Evolutionary conservation across 2,329 filamentous ascomycete genomes (phyloP).

Genomic region (Fonsecaea pedrosoi): DNA sequence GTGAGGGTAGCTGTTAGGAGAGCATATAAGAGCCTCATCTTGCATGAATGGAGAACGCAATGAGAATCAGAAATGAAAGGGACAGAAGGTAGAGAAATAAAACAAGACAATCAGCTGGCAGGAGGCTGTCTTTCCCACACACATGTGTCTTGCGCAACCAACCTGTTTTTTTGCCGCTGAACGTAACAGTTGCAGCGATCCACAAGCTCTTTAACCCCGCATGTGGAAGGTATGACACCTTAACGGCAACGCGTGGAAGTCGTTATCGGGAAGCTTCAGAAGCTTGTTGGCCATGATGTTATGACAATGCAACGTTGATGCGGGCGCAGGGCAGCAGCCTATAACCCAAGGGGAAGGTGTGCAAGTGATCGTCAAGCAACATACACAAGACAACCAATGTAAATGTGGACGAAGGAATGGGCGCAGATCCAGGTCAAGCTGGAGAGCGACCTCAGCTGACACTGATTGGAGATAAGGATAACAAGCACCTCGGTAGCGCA

Average conservation of each 20-base stretch:
- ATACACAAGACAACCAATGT: background rate
- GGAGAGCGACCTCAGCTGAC: background rate
- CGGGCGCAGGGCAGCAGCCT: slow-evolving; percentile 13
- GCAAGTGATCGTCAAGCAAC: slow-evolving; percentile 11
- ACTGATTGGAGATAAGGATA: slow-evolving; percentile 2
- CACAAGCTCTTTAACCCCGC: slow-evolving; percentile 4
- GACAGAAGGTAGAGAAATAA: background rate
- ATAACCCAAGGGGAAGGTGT: slow-evolving; percentile 28
- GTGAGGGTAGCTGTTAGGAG: slow-evolving; percentile 20
- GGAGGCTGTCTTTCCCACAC: background rate
- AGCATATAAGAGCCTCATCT: slow-evolving; percentile 22
- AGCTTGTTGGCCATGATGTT: slow-evolving; percentile 21
- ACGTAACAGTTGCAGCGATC: slow-evolving; percentile 6
- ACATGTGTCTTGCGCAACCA: slow-evolving; percentile 11
- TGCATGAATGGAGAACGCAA: background rate
- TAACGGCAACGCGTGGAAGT: background rate
- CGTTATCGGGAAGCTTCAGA: slow-evolving; percentile 18
- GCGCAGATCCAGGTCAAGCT: slow-evolving; percentile 3
- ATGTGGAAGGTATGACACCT: slow-evolving; percentile 6
- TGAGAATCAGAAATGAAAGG: background rate
- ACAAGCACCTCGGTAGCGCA: slow-evolving; percentile 4
- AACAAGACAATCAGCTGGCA: background rate
- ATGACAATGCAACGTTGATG: slow-evolving; percentile 22
- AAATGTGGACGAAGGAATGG: background rate
- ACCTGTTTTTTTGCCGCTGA: slow-evolving; percentile 2